These are phyloP conservation scores for Raddia guianensis DNA, from an alignment of 176 grass and related monocot genomes.

Conservation along the genomic window DNA sequence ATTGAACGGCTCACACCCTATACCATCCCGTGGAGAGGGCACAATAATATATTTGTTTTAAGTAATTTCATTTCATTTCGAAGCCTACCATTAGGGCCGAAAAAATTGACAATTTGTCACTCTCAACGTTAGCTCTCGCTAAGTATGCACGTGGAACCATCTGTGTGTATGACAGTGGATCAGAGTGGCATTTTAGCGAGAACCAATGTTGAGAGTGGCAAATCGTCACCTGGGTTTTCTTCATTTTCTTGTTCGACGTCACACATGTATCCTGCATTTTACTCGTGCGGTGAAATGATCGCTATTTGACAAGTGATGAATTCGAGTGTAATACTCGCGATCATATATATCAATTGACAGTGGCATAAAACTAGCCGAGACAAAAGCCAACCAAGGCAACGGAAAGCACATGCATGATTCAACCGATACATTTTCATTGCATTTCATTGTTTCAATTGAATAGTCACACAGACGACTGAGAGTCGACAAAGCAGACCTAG, in stretches of 20 bases:
- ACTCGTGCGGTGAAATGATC: not conserved
- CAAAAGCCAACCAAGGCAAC: not conserved
- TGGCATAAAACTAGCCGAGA: not conserved
- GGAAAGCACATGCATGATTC: not conserved
- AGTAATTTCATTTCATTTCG: no score
- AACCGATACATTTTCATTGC: slow-evolving; percentile 43
- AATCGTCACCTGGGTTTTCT: not conserved
- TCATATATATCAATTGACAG: not conserved
- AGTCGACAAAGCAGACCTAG: slow-evolving; percentile 43
- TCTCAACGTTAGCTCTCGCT: no score
- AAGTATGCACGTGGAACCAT: no score
- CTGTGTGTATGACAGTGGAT: no score
- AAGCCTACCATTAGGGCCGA: not conserved
- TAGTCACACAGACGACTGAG: slow-evolving; percentile 45
- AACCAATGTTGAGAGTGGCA: no score
- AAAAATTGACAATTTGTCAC: no score
- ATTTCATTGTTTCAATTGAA: slow-evolving; percentile 50
- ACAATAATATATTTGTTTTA: no score
- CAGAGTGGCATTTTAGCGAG: no score
- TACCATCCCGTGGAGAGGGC: no score
- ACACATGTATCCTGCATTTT: not conserved
- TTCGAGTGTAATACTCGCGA: not conserved
- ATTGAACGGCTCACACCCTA: no score
- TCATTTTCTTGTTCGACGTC: not conserved
- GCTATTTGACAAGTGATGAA: not conserved